These are phyloP conservation scores for Nicotiana sylvestris DNA, from an alignment of 257 asterid genomes.

Conservation along the genomic window DNA sequence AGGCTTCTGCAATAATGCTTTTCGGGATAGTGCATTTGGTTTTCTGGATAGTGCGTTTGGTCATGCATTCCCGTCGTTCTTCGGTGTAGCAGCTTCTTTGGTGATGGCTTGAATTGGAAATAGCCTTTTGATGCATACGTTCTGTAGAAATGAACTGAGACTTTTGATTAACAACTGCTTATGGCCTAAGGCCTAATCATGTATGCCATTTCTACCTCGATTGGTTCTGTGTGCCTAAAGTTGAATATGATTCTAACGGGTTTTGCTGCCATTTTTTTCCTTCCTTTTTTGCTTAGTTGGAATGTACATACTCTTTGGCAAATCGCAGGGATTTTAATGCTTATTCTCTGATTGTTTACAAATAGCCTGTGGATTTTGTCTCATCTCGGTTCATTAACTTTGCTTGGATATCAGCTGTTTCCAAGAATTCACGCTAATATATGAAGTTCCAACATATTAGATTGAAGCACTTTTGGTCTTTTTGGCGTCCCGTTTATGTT, in stretches of 20 bases:
- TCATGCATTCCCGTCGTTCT: not conserved
- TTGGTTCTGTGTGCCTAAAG: not conserved
- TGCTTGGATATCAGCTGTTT: not conserved
- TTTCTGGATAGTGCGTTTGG: not conserved
- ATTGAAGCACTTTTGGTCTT: not conserved
- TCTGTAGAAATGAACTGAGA: not conserved
- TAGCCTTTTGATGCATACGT: not conserved
- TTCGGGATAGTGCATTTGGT: constrained; percentile 1
- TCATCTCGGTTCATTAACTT: not conserved
- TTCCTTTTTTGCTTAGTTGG: not conserved
- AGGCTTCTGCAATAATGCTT: not conserved
- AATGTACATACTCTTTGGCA: constrained; percentile 4
- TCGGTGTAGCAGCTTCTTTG: not conserved
- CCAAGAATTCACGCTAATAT: too few relatives aligned
- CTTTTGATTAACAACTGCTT: not conserved
- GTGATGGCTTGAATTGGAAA: constrained; percentile 13
- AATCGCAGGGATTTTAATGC: not conserved
- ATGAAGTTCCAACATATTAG: too few relatives aligned
- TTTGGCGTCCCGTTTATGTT: not conserved
- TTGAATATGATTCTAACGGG: not conserved
- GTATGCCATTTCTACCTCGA: not conserved
- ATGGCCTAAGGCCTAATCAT: not conserved
- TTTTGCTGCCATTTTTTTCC: not conserved
- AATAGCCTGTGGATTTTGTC: not conserved
- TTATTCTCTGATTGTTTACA: not conserved